Conservation (phyloP, 73 alveolate genomes). For the Paramecium sonneborni region DNA sequence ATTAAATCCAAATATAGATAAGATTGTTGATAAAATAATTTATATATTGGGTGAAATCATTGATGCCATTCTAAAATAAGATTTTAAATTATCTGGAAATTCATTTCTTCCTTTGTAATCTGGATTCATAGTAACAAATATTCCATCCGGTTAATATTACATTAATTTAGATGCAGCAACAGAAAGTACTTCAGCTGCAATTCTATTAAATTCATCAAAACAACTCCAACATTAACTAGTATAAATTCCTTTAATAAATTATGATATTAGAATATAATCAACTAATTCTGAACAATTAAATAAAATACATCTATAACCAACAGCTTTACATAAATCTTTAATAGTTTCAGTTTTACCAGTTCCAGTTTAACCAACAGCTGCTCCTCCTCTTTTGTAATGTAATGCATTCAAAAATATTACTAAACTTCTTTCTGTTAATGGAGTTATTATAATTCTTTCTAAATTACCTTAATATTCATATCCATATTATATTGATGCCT, state of each 20-base stretch:
- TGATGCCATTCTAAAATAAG: slow-evolving; percentile 71
- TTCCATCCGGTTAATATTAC: slow-evolving; percentile 65
- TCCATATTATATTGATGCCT: neutral
- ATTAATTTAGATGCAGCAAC: slow-evolving; percentile 78
- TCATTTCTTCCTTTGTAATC: slow-evolving; percentile 79
- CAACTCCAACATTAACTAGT: slow-evolving; percentile 81
- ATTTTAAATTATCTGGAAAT: slow-evolving; percentile 77
- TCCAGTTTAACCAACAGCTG: slow-evolving; percentile 27
- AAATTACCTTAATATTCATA: neutral
- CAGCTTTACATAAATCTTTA: slow-evolving; percentile 75
- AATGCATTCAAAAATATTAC: neutral
- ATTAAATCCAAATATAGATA: slow-evolving; percentile 60
- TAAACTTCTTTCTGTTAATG: slow-evolving; percentile 23
- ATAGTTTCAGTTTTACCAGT: slow-evolving; percentile 84
- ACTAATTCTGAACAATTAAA: slow-evolving; percentile 82
- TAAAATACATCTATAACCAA: slow-evolving; percentile 71
- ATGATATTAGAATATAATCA: slow-evolving; percentile 76
- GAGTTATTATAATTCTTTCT: slow-evolving; percentile 21
- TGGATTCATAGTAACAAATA: slow-evolving; percentile 82
- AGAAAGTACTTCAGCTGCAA: slow-evolving; percentile 79
- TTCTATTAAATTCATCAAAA: slow-evolving; percentile 85
- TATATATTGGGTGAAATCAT: slow-evolving; percentile 70
- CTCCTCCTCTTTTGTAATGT: neutral
- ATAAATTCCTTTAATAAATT: slow-evolving; percentile 77
- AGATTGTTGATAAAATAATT: slow-evolving; percentile 59